Evolutionary conservation across 352 stramenopile species (phyloP).

Genomic region (Pilasporangium apinafurcum): DNA sequence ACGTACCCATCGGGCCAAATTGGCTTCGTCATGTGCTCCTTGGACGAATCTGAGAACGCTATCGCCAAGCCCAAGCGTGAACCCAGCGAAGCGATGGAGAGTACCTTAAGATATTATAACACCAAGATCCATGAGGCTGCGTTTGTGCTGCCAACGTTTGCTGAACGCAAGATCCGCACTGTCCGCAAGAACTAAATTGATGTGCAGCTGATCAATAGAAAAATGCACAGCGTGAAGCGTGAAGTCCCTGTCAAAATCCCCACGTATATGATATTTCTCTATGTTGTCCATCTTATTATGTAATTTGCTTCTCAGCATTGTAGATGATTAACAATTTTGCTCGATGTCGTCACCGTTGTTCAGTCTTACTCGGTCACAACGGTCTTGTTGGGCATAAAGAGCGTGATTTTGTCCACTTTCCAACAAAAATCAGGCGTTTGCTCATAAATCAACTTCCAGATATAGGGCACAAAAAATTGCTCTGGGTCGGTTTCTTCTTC

Average conservation of each 20-base stretch:
- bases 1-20: slow-evolving; percentile 99
- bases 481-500: slow-evolving; percentile 65
- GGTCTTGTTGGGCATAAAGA: slow-evolving; percentile 36
- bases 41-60: slow-evolving; percentile 51
- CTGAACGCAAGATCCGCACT: slow-evolving; percentile 73
- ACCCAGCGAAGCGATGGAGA: slow-evolving; percentile 43
- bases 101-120: slow-evolving; percentile 94
- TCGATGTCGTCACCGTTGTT: neutral
- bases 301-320: slow-evolving; percentile 2
- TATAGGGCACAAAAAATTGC: slow-evolving; percentile 76
- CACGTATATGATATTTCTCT: neutral
- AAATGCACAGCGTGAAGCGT: slow-evolving; percentile 5
- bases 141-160: slow-evolving; percentile 97
- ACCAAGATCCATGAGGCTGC: slow-evolving; percentile 90
- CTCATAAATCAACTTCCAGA: slow-evolving; percentile 71
- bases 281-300: neutral
- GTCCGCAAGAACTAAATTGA: slow-evolving; percentile 62
- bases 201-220: slow-evolving; percentile 1
- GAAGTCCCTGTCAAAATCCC: neutral
- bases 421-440: slow-evolving; percentile 75
- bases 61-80: slow-evolving; percentile 67
- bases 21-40: slow-evolving; percentile 93
- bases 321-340: slow-evolving; percentile 3
- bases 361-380: slow-evolving; percentile 10
- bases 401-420: slow-evolving; percentile 77